Percentiles rank a stretch among this genome's conserved stretches.
Evolutionary conservation across 495 filamentous ascomycete genomes (phyloP).

Genomic region (Penicillium soppii): DNA sequence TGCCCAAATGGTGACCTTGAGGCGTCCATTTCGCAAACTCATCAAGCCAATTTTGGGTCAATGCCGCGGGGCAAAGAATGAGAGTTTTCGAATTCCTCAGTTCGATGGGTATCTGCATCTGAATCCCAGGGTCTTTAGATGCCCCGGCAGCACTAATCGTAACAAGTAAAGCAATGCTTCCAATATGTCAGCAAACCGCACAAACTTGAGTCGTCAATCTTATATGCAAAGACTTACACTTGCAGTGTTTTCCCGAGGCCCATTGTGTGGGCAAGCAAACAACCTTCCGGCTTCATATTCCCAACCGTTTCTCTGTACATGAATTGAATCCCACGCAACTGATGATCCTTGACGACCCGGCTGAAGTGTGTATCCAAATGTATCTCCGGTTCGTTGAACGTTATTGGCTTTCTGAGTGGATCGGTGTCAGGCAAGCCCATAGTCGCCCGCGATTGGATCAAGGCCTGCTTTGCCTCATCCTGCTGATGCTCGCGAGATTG

Average conservation of each 20-base stretch:
- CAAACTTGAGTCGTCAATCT: not conserved
- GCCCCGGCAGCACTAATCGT: slow-evolving; percentile 65
- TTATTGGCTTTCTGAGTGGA: slow-evolving; percentile 59
- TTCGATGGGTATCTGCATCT: slow-evolving; percentile 62
- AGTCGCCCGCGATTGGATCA: slow-evolving; percentile 39
- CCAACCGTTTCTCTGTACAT: slow-evolving; percentile 83
- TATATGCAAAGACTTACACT: slow-evolving; percentile 46
- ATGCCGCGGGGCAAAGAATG: slow-evolving; percentile 69
- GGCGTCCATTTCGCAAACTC: slow-evolving; percentile 73
- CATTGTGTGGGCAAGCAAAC: slow-evolving; percentile 89
- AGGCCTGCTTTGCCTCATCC: slow-evolving; percentile 26
- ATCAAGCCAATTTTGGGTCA: slow-evolving; percentile 82
- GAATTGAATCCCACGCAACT: slow-evolving; percentile 74
- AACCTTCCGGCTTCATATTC: slow-evolving; percentile 61
- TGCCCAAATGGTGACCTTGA: slow-evolving; percentile 43
- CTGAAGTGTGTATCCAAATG: slow-evolving; percentile 51
- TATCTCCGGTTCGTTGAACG: slow-evolving; percentile 63
- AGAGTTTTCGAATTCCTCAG: slow-evolving; percentile 65
- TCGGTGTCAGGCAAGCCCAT: slow-evolving; percentile 41
- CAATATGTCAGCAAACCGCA: not conserved
- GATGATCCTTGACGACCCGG: slow-evolving; percentile 55
- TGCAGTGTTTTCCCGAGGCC: slow-evolving; percentile 95
- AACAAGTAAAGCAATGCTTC: slow-evolving; percentile 69
- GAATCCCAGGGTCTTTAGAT: slow-evolving; percentile 56
- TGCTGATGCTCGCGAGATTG: slow-evolving; percentile 50